These are phyloP conservation scores for Hevea brasiliensis DNA, from an alignment of 345 rosid species.

Conservation along the genomic window DNA sequence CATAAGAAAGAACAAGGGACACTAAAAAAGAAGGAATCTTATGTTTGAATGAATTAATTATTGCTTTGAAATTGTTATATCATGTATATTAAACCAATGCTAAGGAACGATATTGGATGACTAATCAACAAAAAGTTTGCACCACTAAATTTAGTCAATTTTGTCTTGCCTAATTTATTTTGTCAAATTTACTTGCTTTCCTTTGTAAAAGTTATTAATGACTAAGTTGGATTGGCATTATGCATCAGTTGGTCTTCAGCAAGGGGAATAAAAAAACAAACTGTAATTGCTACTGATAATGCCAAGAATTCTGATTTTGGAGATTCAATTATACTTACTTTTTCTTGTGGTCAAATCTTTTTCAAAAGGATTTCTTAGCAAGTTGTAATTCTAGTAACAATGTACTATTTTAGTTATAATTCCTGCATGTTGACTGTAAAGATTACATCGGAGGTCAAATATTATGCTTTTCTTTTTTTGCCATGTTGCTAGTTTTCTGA, in stretches of 20 bases:
- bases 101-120: neutral
- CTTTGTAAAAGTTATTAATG: neutral
- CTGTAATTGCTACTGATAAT: neutral
- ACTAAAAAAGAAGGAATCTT: too few relatives aligned
- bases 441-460: neutral
- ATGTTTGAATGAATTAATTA: neutral
- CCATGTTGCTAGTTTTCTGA: too few relatives aligned
- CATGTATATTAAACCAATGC: neutral
- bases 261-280: neutral
- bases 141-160: neutral
- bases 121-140: neutral
- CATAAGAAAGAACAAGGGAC: too few relatives aligned
- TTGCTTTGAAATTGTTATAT: too few relatives aligned
- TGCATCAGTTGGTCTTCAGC: neutral
- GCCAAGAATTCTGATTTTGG: neutral
- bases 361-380: neutral
- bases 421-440: neutral
- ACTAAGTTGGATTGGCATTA: neutral
- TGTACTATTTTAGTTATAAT: neutral
- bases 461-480: neutral
- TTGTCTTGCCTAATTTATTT: neutral
- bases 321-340: neutral
- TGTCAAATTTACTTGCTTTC: neutral
- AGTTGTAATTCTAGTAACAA: neutral
- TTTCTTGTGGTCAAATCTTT: neutral